These are phyloP conservation scores for Malus hybrid DNA, from an alignment of 331 rosid genomes.

Conservation along the genomic window DNA sequence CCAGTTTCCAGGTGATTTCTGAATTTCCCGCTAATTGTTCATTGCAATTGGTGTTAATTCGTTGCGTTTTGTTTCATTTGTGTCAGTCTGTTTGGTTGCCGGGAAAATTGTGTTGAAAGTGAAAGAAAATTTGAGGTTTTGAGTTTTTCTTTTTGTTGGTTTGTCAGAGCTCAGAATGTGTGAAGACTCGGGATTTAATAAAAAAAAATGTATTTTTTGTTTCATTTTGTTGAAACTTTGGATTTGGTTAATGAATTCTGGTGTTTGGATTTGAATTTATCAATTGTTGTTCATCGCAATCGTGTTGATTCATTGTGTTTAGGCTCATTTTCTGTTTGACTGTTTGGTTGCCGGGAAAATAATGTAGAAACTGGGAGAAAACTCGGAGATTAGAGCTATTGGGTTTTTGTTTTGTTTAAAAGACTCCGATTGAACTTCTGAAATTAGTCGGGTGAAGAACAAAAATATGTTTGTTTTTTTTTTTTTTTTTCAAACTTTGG, in stretches of 20 bases:
- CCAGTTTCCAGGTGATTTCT: background rate
- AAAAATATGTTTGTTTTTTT: background rate
- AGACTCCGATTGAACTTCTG: background rate
- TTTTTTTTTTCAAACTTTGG: background rate
- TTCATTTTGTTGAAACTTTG: background rate
- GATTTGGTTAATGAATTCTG: background rate
- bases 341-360: constrained; percentile 3
- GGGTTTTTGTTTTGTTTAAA: background rate
- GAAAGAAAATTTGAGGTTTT: background rate
- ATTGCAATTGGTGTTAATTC: background rate
- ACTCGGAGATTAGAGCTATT: background rate
- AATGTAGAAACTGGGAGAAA: background rate
- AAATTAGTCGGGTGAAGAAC: background rate
- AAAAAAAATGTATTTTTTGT: no score
- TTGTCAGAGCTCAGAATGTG: no score
- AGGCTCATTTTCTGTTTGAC: background rate
- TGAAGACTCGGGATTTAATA: background rate
- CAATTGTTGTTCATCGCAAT: background rate
- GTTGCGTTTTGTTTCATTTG: background rate
- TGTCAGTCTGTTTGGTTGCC: background rate
- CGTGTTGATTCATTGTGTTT: background rate
- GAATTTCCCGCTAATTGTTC: background rate
- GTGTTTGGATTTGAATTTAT: no score
- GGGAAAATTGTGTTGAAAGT: background rate
- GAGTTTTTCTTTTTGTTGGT: background rate